phyloP scores from a whole-genome alignment of 2,329 filamentous ascomycete genomes.

The Septoria linicola region DNA sequence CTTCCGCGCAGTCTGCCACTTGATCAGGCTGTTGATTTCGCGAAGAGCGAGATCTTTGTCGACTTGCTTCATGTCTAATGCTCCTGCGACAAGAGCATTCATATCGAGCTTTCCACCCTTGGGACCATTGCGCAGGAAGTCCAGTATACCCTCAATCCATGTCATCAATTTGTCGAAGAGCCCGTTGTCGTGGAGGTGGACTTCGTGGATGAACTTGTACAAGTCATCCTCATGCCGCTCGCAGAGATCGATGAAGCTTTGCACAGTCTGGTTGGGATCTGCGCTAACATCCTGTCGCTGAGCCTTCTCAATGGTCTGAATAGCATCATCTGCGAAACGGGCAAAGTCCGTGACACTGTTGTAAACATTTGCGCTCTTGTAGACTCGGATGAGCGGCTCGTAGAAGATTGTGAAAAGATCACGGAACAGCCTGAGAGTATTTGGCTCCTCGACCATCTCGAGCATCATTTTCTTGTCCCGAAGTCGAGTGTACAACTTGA shows the following conservation, averaged over 20 bases:
- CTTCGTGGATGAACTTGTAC: slow-evolving; percentile 98
- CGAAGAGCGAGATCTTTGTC: slow-evolving; percentile 69
- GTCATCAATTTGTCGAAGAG: slow-evolving; percentile 95
- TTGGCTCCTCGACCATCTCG: slow-evolving; percentile 88
- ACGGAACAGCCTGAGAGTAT: slow-evolving; percentile 92
- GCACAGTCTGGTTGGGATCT: slow-evolving; percentile 96
- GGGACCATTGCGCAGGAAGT: slow-evolving; percentile 82
- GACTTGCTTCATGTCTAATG: slow-evolving; percentile 64
- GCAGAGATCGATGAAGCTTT: slow-evolving; percentile 96
- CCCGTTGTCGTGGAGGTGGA: slow-evolving; percentile 94
- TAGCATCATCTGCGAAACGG: slow-evolving; percentile 87
- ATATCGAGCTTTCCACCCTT: slow-evolving; percentile 85
- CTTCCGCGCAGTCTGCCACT: slow-evolving; percentile 93
- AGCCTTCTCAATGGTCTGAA: slow-evolving; percentile 69
- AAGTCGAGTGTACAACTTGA: slow-evolving; percentile 88
- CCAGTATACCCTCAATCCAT: slow-evolving; percentile 93
- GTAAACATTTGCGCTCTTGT: slow-evolving; percentile 98
- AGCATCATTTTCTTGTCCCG: slow-evolving; percentile 98
- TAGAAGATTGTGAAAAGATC: slow-evolving; percentile 99
- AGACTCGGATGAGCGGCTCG: slow-evolving; percentile 92
- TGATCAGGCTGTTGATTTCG: slow-evolving; percentile 83
- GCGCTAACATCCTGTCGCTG: slow-evolving; percentile 79
- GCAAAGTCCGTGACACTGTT: slow-evolving; percentile 96
- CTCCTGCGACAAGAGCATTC: slow-evolving; percentile 86
- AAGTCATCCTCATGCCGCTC: slow-evolving; percentile 93